Base-by-base conservation (phyloP, 805 yeast species). In the Yamadazyma insecticola region DNA sequence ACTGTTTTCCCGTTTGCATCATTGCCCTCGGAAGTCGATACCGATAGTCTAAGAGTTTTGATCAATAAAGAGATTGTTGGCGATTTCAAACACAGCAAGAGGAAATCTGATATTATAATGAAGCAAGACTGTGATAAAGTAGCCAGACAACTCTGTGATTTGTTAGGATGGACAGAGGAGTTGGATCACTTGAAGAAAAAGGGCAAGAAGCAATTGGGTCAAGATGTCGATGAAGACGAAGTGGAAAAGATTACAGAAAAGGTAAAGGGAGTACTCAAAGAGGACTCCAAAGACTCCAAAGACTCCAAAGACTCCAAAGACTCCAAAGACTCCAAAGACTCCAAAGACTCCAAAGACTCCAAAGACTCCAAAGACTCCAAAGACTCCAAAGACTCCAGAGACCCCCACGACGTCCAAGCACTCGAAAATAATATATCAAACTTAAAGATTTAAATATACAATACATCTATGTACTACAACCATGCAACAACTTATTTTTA, bases 1-100 rank as follows among this genome's bases (percentile, higher is more conserved):
- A 76, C 89, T 1, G 97, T 90, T 1, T 77, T 76, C 41, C 98
- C 98, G 2, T 90, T 90, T 68, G 96, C 96, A 1, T 67, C 77
- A 7, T 60, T 90, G 30, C 96, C 96, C 0, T 56, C 72, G 2
- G 88, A 83, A 45, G 73, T 81, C 0, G 45, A 47, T 1, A 48
- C 55, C 1, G 31, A 32, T 4, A 56, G 74, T 13, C 51, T 65
- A 4, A 65, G 98, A 38, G 77, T 80, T 0, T 66, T 90, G 35
- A 68, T 87, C 21, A 90, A 90, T 51, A 69, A 71, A 32, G 96
- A 85, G 37, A 47, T 57, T 0, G 96, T 85, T 10, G 97, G 97
- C 3, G 81, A 76, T 43, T 83, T 83, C 46, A 45, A 60, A 11
- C 61, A 69, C 13, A n/a, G n/a, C n/a, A 37, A 41, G 10, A 48